Percentiles rank a stretch among this genome's conserved stretches.
Evolutionary conservation across 306 rosid genomes (phyloP).

Genomic region (Cyamopsis tetragonoloba): DNA sequence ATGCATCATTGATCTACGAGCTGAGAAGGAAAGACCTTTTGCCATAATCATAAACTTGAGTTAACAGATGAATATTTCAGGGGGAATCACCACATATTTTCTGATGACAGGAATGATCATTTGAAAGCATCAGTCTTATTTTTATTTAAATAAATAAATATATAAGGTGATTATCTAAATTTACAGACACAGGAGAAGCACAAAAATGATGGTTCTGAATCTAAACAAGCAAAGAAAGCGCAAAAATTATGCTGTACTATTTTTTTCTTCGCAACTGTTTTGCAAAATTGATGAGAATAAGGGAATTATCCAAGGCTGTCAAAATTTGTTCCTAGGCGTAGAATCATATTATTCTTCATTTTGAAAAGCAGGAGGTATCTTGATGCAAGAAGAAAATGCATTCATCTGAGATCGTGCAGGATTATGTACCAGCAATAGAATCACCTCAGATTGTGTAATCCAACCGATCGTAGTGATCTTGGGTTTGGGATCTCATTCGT

Average conservation of each 20-base stretch:
- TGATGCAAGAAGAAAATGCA: no score
- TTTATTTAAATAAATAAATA: not conserved
- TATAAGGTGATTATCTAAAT: conserved; percentile 6
- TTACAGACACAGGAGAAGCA: not conserved
- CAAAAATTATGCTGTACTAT: not conserved
- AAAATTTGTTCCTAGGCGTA: no score
- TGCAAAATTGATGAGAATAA: not conserved
- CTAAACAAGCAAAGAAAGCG: not conserved
- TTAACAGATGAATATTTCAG: not conserved
- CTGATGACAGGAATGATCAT: not conserved
- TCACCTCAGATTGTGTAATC: no score
- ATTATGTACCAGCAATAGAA: no score
- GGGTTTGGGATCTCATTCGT: no score
- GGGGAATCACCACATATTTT: not conserved
- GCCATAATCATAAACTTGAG: not conserved
- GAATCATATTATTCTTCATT: no score
- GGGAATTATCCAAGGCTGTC: not conserved
- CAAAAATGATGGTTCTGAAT: not conserved
- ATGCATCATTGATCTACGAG: not conserved
- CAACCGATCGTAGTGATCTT: no score
- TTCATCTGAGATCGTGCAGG: no score
- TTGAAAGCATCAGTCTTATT: not conserved
- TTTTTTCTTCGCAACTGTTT: conserved; percentile 8
- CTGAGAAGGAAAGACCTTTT: not conserved
- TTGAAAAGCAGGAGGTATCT: no score